Base-by-base conservation (phyloP, 345 rosid species). In the Ceriops tagal region DNA sequence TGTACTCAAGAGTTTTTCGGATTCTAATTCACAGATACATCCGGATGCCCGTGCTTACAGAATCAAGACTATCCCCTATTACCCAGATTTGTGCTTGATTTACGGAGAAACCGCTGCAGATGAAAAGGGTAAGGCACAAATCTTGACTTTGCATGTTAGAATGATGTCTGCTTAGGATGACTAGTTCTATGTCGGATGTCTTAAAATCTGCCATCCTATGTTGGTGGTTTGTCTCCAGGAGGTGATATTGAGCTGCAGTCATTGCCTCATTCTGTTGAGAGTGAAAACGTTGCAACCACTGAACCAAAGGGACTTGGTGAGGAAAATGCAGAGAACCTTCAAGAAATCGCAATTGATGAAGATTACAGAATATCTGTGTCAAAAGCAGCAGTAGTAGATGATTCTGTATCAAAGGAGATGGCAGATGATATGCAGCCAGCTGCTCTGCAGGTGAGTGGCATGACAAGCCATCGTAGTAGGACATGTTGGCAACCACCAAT, bases 401-500 rank as follows among this genome's bases (percentile, higher is more conserved):
- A 63, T 51, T 67, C 81, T 62, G 71, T 57, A 20, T 64, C 86
- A 13, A 77, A 79, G 39, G 77, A 66, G 47, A 58, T 69, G 24
- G 27, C 58, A 31, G 83, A 74, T 73, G 82, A 71, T 16, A 51
- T 81, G n/a, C 68, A 58, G 3, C 78, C 59, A 68, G 69, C 59
- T 19, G 21, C 37, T 34, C 67, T 49, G 8, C 68, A 62, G 77
- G 74, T 28, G 31, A 32, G 65, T 3, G 73, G 53, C 18, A 37
- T 28, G 59, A 28, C 67, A 16, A 71, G 53, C 39, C 71, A 55
- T 68, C 89, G 97, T 49, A 65, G 75, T 46, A 85, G 96, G 73
- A 92, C 89, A 10, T 75, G 85, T 66, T 92, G 95, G 96, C 88
- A 90, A 71, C 95, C 96, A 10, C 89, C 92, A 27, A 92, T 92